Base-by-base conservation (phyloP, 768 basidiomycete species). In the Boletus vermiculosoides region DNA sequence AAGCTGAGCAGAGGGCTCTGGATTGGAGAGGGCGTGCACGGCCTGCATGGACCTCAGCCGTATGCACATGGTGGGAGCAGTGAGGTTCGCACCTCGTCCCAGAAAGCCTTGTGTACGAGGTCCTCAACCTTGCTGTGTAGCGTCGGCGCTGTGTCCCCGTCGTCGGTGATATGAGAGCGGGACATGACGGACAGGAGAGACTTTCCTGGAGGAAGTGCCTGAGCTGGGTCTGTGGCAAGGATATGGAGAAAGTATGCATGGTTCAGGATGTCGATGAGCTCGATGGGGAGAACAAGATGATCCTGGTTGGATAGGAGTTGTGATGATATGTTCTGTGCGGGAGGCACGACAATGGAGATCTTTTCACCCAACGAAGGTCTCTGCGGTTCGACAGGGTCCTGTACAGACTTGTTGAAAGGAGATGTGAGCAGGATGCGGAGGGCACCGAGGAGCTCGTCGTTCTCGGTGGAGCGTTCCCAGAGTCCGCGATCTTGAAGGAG, bases 131-230 rank as follows among this genome's bases (percentile, higher is more conserved):
- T 76, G 55, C 79, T 77, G 13, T 83, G 81, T 40, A 81, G 70
- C 13, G 74, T 73, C 11, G 70, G 66, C 51, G 57, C 57, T 16
- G 62, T 41, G 18, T 63, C 64, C 18, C 57, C 63, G n/a, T 57
- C 59, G 28, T 50, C 46, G 40, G 59, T 50, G 18, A 50, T 56
- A 45, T 61, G 62, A 0, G 73, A 57, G 18, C 64, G 63, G 20
- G 78, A 73, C 67, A 90, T 73, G 74, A 85, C 79, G 9, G 88
- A 87, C 5, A 90, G 70, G 5, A 90, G 73, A 1, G 87, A 87
- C 69, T 91, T 91, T 50, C 85, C 86, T 1, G 84, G 80, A 3
- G 89, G 86, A n/a, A 90, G 72, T 9, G 87, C 78, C 45, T 75
- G 78, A 0, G 74, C 64, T 7, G 86, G 82, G 41, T 89, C 80